phyloP scores from a whole-genome alignment of 768 basidiomycete species.

The Pisolithus albus region DNA sequence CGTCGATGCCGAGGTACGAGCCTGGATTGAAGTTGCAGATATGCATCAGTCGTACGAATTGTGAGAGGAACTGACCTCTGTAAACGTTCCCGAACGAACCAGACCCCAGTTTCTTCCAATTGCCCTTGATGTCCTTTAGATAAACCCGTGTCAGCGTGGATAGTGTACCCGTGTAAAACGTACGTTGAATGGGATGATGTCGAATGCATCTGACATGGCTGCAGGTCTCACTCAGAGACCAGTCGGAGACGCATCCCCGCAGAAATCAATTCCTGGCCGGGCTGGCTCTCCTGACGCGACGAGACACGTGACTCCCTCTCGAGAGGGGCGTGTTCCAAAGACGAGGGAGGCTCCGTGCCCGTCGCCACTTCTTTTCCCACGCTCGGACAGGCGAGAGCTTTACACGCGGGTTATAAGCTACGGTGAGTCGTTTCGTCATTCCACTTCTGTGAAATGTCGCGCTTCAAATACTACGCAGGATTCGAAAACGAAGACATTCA shows the following conservation, averaged over 20 bases:
- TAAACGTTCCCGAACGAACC: conserved; percentile 92
- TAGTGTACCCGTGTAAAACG: conserved; percentile 16
- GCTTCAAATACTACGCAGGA: too few relatives aligned
- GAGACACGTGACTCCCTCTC: conserved; percentile 18
- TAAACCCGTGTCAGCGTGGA: conserved; percentile 1
- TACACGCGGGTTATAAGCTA: too few relatives aligned
- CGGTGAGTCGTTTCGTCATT: too few relatives aligned
- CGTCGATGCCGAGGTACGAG: conserved; percentile 89
- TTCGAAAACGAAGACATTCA: too few relatives aligned
- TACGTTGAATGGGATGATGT: conserved; percentile 83
- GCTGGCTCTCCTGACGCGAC: conserved; percentile 9
- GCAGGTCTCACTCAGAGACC: not conserved
- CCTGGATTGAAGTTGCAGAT: conserved; percentile 37
- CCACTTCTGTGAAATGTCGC: too few relatives aligned
- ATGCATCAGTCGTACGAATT: not conserved
- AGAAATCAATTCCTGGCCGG: conserved; percentile 5
- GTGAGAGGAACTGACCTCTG: too few relatives aligned
- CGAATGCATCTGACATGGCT: conserved; percentile 62
- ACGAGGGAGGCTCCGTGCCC: too few relatives aligned
- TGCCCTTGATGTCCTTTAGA: conserved; percentile 71
- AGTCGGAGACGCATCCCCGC: not conserved
- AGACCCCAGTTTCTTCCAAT: conserved; percentile 87
- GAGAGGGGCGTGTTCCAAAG: too few relatives aligned
- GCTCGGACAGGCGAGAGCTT: too few relatives aligned
- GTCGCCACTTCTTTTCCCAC: too few relatives aligned